phyloP scores from a whole-genome alignment of 2,329 filamentous ascomycete genomes.

The Spiromastix sp. region DNA sequence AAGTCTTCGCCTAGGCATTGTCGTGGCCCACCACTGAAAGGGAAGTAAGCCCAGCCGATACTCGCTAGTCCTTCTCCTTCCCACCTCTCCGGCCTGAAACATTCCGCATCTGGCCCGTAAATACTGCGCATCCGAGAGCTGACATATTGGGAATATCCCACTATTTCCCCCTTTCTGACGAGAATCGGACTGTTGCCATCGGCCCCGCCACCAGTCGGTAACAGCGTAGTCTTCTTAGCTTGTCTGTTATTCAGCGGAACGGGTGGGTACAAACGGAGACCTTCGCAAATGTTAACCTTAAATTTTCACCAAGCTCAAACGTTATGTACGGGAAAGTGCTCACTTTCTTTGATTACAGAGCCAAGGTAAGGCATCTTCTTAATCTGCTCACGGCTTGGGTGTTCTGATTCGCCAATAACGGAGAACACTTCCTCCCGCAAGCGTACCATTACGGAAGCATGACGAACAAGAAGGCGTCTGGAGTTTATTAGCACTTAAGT shows the following conservation, averaged over 20 bases:
- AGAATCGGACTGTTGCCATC: slow-evolving; percentile 29
- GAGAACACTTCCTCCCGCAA: slow-evolving; percentile 13
- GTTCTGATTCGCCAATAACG: slow-evolving; percentile 9
- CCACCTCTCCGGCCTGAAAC: slow-evolving; percentile 17
- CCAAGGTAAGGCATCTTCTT: slow-evolving; percentile 38
- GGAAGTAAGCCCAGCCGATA: slow-evolving; percentile 20
- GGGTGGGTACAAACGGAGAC: slow-evolving; percentile 27
- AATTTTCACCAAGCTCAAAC: neutral
- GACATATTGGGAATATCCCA: slow-evolving; percentile 17
- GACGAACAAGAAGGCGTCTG: slow-evolving; percentile 16
- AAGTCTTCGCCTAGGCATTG: slow-evolving; percentile 18
- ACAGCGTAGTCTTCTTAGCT: slow-evolving; percentile 23
- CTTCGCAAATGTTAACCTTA: slow-evolving; percentile 12
- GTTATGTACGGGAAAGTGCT: no score
- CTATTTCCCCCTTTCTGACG: slow-evolving; percentile 16
- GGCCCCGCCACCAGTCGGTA: slow-evolving; percentile 44
- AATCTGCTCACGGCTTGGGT: slow-evolving; percentile 12
- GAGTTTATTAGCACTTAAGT: neutral
- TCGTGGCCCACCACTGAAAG: slow-evolving; percentile 20
- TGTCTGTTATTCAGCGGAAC: slow-evolving; percentile 29
- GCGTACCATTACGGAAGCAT: slow-evolving; percentile 10
- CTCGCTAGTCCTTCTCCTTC: slow-evolving; percentile 15
- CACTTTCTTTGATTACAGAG: slow-evolving; percentile 39
- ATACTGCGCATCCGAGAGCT: slow-evolving; percentile 34
- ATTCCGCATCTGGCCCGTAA: slow-evolving; percentile 13